Base-by-base conservation (phyloP, 805 yeast genomes). In the Yarrowia hollandica region DNA sequence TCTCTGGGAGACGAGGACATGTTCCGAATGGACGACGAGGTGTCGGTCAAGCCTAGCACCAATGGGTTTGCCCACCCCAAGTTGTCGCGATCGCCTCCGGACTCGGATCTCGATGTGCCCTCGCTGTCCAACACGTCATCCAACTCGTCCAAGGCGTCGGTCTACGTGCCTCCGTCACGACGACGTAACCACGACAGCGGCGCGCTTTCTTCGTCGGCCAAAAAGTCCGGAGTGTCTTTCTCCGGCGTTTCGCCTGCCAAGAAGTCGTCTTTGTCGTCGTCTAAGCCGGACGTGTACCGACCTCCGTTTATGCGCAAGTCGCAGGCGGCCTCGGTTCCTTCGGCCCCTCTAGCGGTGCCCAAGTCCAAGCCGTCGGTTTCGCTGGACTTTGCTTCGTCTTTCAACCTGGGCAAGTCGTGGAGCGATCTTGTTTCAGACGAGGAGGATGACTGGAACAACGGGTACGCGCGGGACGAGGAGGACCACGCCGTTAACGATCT, bases 391-490 rank as follows among this genome's bases (percentile, higher is more conserved):
- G 18, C 60, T 26, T 42, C 41, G 57, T 44, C 48, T 37, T 57
- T 66, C 55, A 67, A 67, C 61, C 64, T 67, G 33, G 68, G 68
- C 55, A 66, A 65, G 63, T 64, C 67, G 46, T 68, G 71, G 71
- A 48, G 67, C 41, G 70, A 67, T 48, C 30, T 65, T 35, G 66
- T 62, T 34, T 60, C 64, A 39, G 69, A 66, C 11, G 68, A 66
- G 42, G 69, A 66, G 46, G 67, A 64, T 28, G 65, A 66, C 46
- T 64, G 62, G 30, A 59, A 57, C 46, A 44, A 44, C 52, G 52
- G 52, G 18, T 44, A 44, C 35, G 35, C 35, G 11, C 52, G 52
- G 5, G 62, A 62, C 28, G 57, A 48, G 30, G 44, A 52, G 25
- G 42, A 35, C 26, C 33, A 52, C 21, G n/a, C n/a, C n/a, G 42